Evolutionary conservation across 2,329 filamentous ascomycete genomes (phyloP).

Genomic region (Cladosporium sp.): DNA sequence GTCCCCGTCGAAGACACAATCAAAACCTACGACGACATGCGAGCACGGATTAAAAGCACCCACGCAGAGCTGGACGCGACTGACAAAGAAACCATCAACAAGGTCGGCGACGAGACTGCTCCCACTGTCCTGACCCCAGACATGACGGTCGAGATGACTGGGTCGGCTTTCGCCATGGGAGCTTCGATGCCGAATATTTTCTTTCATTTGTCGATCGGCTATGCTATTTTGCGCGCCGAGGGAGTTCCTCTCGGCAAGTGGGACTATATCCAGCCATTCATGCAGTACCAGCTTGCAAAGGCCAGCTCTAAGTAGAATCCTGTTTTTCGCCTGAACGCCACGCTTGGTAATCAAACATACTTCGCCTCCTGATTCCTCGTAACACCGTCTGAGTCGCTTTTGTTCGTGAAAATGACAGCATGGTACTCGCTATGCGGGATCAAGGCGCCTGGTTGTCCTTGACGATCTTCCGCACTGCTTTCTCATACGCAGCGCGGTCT

Average conservation of each 20-base stretch:
- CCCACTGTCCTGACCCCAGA: neutral
- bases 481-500: constrained; percentile 81
- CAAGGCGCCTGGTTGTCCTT: constrained; percentile 76
- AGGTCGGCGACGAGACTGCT: neutral
- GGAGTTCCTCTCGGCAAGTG: neutral
- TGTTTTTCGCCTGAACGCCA: constrained; percentile 11
- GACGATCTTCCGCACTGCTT: constrained; percentile 79
- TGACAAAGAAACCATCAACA: neutral
- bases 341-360: constrained; percentile 7
- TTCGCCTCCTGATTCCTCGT: neutral
- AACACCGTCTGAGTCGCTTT: neutral
- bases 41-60: neutral
- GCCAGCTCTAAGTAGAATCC: neutral
- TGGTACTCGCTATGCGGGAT: neutral
- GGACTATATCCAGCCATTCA: constrained; percentile 5
- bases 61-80: neutral
- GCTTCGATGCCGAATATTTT: neutral
- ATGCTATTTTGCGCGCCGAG: neutral
- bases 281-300: neutral
- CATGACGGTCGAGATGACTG: constrained; percentile 1
- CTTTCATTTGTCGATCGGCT: neutral
- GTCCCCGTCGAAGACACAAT: neutral
- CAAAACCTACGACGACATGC: neutral
- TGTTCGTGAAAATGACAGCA: too few relatives aligned
- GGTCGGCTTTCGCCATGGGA: neutral